phyloP scores from a whole-genome alignment of 495 filamentous ascomycete genomes.

The Xylaria cubensis region DNA sequence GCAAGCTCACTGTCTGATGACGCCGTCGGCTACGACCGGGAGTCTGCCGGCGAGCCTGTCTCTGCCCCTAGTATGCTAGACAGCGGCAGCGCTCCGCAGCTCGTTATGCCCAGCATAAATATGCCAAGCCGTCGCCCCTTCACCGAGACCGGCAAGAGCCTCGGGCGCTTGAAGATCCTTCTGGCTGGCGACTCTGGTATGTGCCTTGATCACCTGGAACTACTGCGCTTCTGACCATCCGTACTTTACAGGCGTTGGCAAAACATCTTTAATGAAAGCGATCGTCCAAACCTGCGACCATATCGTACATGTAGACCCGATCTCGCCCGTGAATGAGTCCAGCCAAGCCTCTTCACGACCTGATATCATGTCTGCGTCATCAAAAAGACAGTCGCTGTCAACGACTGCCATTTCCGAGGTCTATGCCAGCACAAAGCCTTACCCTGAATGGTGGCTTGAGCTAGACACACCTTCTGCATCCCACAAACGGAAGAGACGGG shows the following conservation, averaged over 20 bases:
- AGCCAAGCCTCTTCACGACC: neutral
- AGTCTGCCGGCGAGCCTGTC: slow-evolving; percentile 49
- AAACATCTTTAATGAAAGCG: slow-evolving; percentile 90
- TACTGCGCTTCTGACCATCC: slow-evolving; percentile 19
- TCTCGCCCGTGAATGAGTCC: slow-evolving; percentile 53
- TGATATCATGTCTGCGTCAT: slow-evolving; percentile 26
- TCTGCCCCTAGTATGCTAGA: slow-evolving; percentile 45
- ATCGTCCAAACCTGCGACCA: slow-evolving; percentile 95
- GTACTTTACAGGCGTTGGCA: slow-evolving; percentile 60
- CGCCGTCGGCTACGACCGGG: slow-evolving; percentile 55
- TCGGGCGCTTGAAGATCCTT: slow-evolving; percentile 87
- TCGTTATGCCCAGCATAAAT: slow-evolving; percentile 96
- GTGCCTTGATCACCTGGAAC: slow-evolving; percentile 23
- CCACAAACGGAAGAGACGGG: slow-evolving; percentile 76
- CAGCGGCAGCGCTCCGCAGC: slow-evolving; percentile 73
- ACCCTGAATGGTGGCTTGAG: slow-evolving; percentile 95
- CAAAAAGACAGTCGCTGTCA: slow-evolving; percentile 34
- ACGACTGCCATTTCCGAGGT: slow-evolving; percentile 75
- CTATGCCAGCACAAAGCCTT: slow-evolving; percentile 90
- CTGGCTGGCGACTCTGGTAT: slow-evolving; percentile 84
- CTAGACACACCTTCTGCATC: slow-evolving; percentile 75
- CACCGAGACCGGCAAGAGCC: slow-evolving; percentile 80
- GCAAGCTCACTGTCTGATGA: slow-evolving; percentile 60
- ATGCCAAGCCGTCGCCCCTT: slow-evolving; percentile 95
- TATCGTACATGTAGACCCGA: slow-evolving; percentile 92